These are phyloP conservation scores for Globisporangium camurandrum DNA, from an alignment of 352 stramenopile genomes.

Conservation along the genomic window DNA sequence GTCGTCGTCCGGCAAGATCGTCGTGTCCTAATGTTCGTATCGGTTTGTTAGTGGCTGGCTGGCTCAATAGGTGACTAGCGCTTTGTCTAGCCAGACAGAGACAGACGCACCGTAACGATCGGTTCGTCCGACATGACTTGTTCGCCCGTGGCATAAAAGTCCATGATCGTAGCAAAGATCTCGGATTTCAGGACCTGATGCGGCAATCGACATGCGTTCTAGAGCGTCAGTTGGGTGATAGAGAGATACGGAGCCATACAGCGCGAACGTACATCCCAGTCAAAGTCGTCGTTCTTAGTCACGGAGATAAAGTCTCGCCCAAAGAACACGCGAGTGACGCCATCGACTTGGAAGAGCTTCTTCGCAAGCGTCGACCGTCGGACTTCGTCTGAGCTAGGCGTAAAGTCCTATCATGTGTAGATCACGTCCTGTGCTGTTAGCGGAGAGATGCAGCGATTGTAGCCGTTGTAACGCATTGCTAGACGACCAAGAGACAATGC, in stretches of 20 bases:
- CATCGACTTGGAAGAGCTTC: constrained; percentile 95
- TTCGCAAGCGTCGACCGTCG: constrained; percentile 92
- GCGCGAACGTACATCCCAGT: constrained; percentile 84
- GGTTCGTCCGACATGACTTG: constrained; percentile 87
- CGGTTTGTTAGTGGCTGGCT: not conserved
- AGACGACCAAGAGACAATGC: not conserved
- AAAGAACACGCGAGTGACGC: constrained; percentile 96
- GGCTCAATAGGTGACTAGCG: not conserved
- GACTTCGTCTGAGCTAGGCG: constrained; percentile 75
- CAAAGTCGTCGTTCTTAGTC: constrained; percentile 92
- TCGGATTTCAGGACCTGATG: constrained; percentile 74
- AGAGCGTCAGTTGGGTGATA: too few species aligned
- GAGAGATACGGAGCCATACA: too few species aligned
- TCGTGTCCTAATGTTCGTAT: constrained; percentile 54
- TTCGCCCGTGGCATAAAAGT: constrained; percentile 91
- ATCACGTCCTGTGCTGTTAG: constrained; percentile 1
- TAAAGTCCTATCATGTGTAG: constrained; percentile 61
- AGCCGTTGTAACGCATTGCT: not conserved
- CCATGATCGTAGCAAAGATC: constrained; percentile 97
- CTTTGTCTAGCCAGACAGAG: not conserved
- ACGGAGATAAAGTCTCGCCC: constrained; percentile 98
- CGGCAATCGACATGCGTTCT: not conserved
- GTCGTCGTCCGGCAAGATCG: constrained; percentile 95
- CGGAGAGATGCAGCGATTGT: not conserved
- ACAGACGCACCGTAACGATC: constrained; percentile 51